These are phyloP conservation scores for Teratosphaeria viscida DNA, from an alignment of 2,329 filamentous ascomycete genomes.

Conservation along the genomic window DNA sequence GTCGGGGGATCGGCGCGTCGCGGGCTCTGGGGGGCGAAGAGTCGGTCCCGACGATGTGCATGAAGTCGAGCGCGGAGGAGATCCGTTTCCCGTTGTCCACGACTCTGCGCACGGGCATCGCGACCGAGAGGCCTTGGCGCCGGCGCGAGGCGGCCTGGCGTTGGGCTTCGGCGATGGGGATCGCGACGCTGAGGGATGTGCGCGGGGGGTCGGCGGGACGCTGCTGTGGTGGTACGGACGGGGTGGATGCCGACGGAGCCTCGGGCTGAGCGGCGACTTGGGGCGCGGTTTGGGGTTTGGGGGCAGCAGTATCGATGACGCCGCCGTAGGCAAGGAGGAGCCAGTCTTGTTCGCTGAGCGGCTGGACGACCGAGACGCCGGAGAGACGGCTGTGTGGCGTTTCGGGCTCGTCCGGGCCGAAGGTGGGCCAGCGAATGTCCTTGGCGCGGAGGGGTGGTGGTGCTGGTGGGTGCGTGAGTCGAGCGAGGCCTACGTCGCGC, in stretches of 20 bases:
- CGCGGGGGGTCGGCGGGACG: no score
- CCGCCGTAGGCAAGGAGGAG: neutral
- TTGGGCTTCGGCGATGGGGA: neutral
- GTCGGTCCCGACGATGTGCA: neutral
- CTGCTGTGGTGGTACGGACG: neutral
- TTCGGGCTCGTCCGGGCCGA: neutral
- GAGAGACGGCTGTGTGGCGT: neutral
- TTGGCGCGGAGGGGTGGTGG: neutral
- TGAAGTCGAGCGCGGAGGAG: neutral
- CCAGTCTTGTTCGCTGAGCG: neutral
- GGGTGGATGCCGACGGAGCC: no score
- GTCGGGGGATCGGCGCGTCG: no score
- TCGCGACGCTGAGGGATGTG: neutral
- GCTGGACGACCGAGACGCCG: neutral
- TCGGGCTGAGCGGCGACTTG: neutral
- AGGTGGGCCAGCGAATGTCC: neutral
- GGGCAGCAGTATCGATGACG: neutral
- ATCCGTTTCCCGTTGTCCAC: neutral
- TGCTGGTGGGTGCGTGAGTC: no score
- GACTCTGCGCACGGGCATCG: neutral
- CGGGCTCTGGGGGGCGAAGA: neutral
- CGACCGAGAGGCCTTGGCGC: neutral
- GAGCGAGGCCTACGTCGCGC: neutral
- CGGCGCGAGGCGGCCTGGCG: neutral
- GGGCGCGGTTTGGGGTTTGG: neutral